Evolutionary conservation across 768 basidiomycete species (phyloP), one percentile per base, ranked within the genome.

Genomic region (Megacollybia marginata): DNA sequence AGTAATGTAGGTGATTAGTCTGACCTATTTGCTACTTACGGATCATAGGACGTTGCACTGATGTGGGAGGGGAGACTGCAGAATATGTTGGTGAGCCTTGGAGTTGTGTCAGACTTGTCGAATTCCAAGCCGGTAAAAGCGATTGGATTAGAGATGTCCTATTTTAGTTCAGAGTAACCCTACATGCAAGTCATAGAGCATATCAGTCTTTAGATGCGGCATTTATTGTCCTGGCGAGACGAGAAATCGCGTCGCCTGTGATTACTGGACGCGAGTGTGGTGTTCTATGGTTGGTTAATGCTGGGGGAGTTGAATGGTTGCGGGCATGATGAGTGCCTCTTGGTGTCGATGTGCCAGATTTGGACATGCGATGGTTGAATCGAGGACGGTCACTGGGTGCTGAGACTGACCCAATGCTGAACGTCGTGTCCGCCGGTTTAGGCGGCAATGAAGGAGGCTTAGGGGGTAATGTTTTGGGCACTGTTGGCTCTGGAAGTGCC

Each of bases 1-100:
- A 92, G 85, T 50, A 88, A 90, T 55, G 93, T 93, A 53, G 52
- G 88, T 66, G 19, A 9, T 34, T 7, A 46, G 15, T 33, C 15
- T 28, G 36, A 35, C 46, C 34, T 19, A 15, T 33, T 38, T 16
- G 15, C 9, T 51, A 33, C 12, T 48, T 33, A 47, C 15, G 20
- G 44, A 28, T 28, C 33, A 16, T 51, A 93, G 93, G 87, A 92
- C 53, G 74, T 97, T 16, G 87, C 94, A 5, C 62, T 98, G 36
- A 79, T 96, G 63, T 98, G 95, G 89, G 92, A 96, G 69, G 92
- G 94, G 12, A 82, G 94, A 18, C 65, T 98, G 58, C 80, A 85
- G 47, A 92, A 92, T 57, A 84, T 93, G 72, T 71, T 98, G 8
- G 81, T 98, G 54, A 88, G 92, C 55, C 64, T 95, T 28, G 95